Evolutionary conservation across 2,329 filamentous ascomycete species (phyloP).

Genomic region (Pseudogymnoascus sp.): DNA sequence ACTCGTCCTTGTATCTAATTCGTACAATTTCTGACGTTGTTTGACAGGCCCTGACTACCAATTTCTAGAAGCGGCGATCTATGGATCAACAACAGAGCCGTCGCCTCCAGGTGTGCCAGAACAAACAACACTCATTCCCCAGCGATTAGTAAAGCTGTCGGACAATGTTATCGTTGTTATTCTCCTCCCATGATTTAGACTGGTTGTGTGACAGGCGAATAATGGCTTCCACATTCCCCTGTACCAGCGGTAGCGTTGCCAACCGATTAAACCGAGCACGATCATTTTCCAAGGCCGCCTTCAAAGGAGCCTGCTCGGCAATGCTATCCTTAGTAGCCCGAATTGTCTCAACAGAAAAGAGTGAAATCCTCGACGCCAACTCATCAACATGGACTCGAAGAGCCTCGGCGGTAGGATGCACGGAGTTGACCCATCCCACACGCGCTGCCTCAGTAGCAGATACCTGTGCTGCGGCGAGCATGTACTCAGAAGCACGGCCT

Average conservation of each 20-base stretch:
- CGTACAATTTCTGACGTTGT: too few species aligned
- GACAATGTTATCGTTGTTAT: not conserved
- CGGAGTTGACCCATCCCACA: constrained; percentile 15
- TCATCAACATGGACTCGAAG: not conserved
- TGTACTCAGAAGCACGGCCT: constrained; percentile 16
- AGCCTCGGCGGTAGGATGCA: not conserved
- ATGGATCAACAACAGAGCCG: too few species aligned
- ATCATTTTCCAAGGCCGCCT: not conserved
- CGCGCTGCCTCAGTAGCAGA: constrained; percentile 12
- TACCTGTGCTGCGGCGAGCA: constrained; percentile 13
- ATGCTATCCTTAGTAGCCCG: not conserved
- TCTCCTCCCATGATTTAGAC: not conserved
- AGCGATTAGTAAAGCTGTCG: not conserved
- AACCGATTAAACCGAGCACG: not conserved
- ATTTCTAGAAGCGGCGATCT: too few species aligned
- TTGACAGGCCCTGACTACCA: too few species aligned
- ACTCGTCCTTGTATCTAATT: too few species aligned
- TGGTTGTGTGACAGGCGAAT: not conserved
- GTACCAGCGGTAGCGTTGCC: not conserved
- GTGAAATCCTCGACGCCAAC: not conserved
- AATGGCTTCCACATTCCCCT: not conserved
- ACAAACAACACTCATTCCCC: too few species aligned
- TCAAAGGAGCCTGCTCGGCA: not conserved
- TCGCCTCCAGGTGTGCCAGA: too few species aligned
- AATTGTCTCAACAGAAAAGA: not conserved